These are phyloP conservation scores for Colletotrichum godetiae DNA, from an alignment of 2,329 filamentous ascomycete genomes.

Conservation along the genomic window DNA sequence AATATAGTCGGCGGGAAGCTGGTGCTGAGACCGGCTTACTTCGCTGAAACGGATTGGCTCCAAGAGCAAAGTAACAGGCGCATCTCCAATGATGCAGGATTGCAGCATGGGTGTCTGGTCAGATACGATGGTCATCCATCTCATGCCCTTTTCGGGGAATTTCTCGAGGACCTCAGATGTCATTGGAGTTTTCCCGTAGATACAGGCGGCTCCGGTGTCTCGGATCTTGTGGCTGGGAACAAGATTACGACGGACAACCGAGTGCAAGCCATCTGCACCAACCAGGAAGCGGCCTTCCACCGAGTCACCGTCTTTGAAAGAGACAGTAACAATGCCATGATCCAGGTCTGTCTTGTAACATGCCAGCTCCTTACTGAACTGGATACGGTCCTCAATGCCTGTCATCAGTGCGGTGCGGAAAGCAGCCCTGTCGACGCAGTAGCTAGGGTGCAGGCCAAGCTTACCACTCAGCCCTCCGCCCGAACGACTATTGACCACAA, in stretches of 20 bases:
- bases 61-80: slow-evolving; percentile 62
- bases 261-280: slow-evolving; percentile 73
- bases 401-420: slow-evolving; percentile 70
- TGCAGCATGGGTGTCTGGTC: slow-evolving; percentile 73
- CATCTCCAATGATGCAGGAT: slow-evolving; percentile 69
- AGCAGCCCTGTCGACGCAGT: slow-evolving; percentile 72
- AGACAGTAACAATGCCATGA: slow-evolving; percentile 61
- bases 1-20: slow-evolving; percentile 4
- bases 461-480: slow-evolving; percentile 66
- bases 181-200: slow-evolving; percentile 73
- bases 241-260: slow-evolving; percentile 65
- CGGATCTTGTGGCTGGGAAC: slow-evolving; percentile 61
- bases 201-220: slow-evolving; percentile 71
- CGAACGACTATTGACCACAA: slow-evolving; percentile 39
- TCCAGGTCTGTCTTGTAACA: slow-evolving; percentile 66
- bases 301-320: slow-evolving; percentile 70
- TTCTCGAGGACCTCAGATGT: slow-evolving; percentile 64
- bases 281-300: slow-evolving; percentile 69
- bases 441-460: slow-evolving; percentile 45
- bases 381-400: slow-evolving; percentile 64
- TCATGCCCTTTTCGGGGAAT: slow-evolving; percentile 72
- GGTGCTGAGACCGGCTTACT: not conserved
- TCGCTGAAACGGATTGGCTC: slow-evolving; percentile 53
- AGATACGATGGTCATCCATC: slow-evolving; percentile 68
- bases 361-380: slow-evolving; percentile 66